Evolutionary conservation across 257 asterid genomes (phyloP).

Genomic region (Gentiana straminea): DNA sequence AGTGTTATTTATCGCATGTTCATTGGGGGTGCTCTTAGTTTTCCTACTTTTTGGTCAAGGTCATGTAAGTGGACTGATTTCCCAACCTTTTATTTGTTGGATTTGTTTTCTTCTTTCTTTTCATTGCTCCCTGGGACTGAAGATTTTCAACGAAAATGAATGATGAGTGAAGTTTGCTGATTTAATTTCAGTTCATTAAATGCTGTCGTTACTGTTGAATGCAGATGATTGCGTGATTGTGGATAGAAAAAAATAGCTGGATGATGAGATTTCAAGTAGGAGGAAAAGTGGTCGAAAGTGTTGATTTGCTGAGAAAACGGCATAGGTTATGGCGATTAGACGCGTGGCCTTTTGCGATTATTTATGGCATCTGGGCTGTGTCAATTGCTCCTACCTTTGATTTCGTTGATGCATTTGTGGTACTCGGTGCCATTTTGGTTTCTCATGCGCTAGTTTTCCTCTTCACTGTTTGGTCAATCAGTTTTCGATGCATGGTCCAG

Average conservation of each 20-base stretch:
- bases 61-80: too few relatives aligned
- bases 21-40: too few relatives aligned
- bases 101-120: too few relatives aligned
- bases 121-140: too few relatives aligned
- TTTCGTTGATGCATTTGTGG: constrained; percentile 65
- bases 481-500: constrained; percentile 70
- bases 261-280: constrained; percentile 77
- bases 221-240: not conserved
- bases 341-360: constrained; percentile 67
- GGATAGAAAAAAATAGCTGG: constrained; percentile 12
- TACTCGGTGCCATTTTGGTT: constrained; percentile 50
- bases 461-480: constrained; percentile 93
- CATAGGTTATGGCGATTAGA: constrained; percentile 90
- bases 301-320: constrained; percentile 70
- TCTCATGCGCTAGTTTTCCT: constrained; percentile 67
- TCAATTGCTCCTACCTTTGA: constrained; percentile 75
- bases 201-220: too few relatives aligned
- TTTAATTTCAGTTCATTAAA: too few relatives aligned
- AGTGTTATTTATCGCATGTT: too few relatives aligned
- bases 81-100: too few relatives aligned
- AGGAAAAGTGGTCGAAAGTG: constrained; percentile 93
- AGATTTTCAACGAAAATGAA: too few relatives aligned
- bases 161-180: too few relatives aligned
- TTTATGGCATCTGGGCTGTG: constrained; percentile 64
- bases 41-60: too few relatives aligned